Percentiles rank a stretch among this genome's conserved stretches.
These are phyloP conservation scores for Rhizophagus clarus DNA, from an alignment of 192 early-diverging fungal genomes.

Conservation along the genomic window DNA sequence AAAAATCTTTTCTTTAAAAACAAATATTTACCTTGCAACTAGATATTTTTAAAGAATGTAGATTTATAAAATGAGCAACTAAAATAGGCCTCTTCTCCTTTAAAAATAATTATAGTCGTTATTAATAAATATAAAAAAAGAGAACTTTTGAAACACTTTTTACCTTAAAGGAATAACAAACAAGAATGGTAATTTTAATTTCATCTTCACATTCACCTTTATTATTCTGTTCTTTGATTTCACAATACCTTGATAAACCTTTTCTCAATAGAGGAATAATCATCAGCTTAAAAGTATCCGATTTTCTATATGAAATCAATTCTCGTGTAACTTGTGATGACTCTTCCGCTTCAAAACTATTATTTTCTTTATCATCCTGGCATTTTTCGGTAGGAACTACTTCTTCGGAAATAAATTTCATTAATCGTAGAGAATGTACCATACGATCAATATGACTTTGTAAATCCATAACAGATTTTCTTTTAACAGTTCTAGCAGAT, in stretches of 20 bases:
- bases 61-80: constrained; percentile 38
- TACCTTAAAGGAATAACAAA: constrained; percentile 58
- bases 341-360: constrained; percentile 17
- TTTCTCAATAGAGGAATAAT: constrained; percentile 42
- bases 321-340: constrained; percentile 26
- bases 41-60: constrained; percentile 26
- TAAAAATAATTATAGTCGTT: neutral
- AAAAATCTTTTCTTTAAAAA: neutral
- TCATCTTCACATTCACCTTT: constrained; percentile 36
- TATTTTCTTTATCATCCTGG: neutral
- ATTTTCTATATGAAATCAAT: constrained; percentile 44
- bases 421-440: constrained; percentile 49
- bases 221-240: constrained; percentile 32
- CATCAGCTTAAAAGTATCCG: constrained; percentile 31
- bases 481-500: constrained; percentile 58
- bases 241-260: constrained; percentile 54
- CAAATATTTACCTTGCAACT: constrained; percentile 29
- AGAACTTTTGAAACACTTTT: neutral
- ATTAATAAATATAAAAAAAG: neutral
- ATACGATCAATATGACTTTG: constrained; percentile 53
- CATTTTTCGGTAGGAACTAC: neutral
- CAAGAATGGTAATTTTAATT: constrained; percentile 59
- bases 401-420: constrained; percentile 40
- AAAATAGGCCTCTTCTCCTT: constrained; percentile 39
- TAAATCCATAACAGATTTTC: constrained; percentile 57